Percentiles rank a stretch among this genome's conserved stretches.
Evolutionary conservation across 148 eudicot species (phyloP).

Genomic region (Euryodendron excelsum): DNA sequence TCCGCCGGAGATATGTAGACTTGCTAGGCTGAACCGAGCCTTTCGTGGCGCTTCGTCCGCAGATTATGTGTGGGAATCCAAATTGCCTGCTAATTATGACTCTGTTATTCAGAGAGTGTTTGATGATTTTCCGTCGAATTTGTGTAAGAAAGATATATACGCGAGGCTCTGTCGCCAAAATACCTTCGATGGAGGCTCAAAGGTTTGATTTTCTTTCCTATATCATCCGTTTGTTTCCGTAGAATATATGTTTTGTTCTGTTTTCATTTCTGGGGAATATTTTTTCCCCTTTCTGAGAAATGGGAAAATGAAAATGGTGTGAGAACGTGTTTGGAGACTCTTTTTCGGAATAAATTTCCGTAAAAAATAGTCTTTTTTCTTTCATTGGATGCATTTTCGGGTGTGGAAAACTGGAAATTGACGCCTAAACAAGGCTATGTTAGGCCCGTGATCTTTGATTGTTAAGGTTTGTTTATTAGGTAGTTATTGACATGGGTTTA

Average conservation of each 20-base stretch:
- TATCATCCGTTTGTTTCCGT: background rate
- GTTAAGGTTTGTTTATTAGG: background rate
- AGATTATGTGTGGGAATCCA: conserved; percentile 86
- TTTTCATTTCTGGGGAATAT: background rate
- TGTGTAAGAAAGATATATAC: conserved; percentile 70
- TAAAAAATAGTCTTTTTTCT: background rate
- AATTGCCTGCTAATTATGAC: conserved; percentile 61
- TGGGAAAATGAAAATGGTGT: background rate
- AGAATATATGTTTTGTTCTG: background rate
- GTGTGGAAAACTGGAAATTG: background rate
- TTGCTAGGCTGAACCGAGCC: conserved; percentile 56
- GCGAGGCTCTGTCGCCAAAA: conserved; percentile 49
- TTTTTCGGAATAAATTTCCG: background rate
- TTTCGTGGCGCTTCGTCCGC: conserved; percentile 57
- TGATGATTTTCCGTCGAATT: conserved; percentile 24
- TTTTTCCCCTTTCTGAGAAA: background rate
- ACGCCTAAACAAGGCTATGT: no score
- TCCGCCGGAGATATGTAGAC: conserved; percentile 62
- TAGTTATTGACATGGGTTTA: background rate
- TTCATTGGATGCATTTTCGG: background rate
- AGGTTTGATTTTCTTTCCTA: conserved; percentile 38
- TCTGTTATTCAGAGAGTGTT: conserved; percentile 46
- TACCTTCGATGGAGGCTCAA: conserved; percentile 60
- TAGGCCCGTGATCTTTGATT: background rate
- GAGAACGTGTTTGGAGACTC: background rate